Evolutionary conservation across 345 rosid species (phyloP).

Genomic region (Erysimum cheiranthoides): DNA sequence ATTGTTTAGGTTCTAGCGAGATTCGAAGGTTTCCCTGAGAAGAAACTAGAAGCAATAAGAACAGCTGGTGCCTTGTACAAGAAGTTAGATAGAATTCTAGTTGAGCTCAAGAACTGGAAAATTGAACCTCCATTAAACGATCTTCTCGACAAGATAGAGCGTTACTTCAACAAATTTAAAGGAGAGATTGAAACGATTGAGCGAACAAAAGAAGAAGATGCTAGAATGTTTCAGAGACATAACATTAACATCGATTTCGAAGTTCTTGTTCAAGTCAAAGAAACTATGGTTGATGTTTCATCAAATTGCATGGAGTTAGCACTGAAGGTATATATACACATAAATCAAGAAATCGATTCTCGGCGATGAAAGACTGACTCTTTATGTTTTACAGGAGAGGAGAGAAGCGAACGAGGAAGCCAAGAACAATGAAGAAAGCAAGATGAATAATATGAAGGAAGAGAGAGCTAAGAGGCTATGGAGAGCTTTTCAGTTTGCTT

Average conservation of each 20-base stretch:
- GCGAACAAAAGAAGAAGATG: slow-evolving; percentile 66
- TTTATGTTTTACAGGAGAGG: slow-evolving; percentile 48
- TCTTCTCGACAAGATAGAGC: slow-evolving; percentile 62
- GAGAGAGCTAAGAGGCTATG: slow-evolving; percentile 57
- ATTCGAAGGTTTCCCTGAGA: slow-evolving; percentile 71
- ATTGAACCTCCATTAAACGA: slow-evolving; percentile 56
- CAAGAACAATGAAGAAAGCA: slow-evolving; percentile 37
- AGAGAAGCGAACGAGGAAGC: slow-evolving; percentile 51
- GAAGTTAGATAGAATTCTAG: slow-evolving; percentile 54
- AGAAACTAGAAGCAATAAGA: slow-evolving; percentile 66
- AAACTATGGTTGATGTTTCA: slow-evolving; percentile 74
- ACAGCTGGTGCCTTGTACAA: slow-evolving; percentile 58
- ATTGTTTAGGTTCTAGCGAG: slow-evolving; percentile 63
- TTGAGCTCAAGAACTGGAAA: slow-evolving; percentile 64
- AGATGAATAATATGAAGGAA: slow-evolving; percentile 32
- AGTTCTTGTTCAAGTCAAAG: slow-evolving; percentile 61
- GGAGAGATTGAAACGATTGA: slow-evolving; percentile 65
- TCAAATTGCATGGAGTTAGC: slow-evolving; percentile 74
- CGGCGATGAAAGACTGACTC: not conserved
- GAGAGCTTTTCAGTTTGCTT: slow-evolving; percentile 73
- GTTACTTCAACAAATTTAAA: slow-evolving; percentile 65
- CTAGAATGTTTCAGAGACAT: slow-evolving; percentile 54
- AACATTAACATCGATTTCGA: slow-evolving; percentile 61
- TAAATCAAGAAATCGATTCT: not conserved
- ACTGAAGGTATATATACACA: slow-evolving; percentile 51